Conservation (phyloP, 2,329 filamentous ascomycete genomes). For the Coniochaeta sp. region DNA sequence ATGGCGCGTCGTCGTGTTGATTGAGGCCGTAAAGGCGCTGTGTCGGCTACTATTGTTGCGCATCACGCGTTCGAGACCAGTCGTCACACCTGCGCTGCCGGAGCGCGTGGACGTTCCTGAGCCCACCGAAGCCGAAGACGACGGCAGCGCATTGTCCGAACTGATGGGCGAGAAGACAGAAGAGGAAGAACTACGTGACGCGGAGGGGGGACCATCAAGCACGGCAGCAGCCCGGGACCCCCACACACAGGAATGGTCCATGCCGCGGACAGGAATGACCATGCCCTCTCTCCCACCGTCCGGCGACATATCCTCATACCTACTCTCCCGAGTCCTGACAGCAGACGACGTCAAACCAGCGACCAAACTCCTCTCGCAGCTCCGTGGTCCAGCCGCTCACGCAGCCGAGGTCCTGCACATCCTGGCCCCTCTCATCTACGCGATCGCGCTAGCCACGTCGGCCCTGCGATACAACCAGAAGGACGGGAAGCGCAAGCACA, state of each 20-base stretch:
- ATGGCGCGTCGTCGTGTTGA: conserved; percentile 79
- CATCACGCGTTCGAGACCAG: conserved; percentile 73
- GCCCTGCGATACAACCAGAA: conserved; percentile 2
- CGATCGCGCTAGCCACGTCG: conserved; percentile 62
- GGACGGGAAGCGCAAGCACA: conserved; percentile 38
- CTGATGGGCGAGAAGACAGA: conserved; percentile 38
- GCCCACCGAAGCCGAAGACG: conserved; percentile 32
- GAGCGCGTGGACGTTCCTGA: conserved; percentile 73
- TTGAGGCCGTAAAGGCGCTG: conserved; percentile 81
- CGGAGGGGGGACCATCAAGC: conserved; percentile 3
- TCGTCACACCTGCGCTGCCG: conserved; percentile 77
- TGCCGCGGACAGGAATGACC: conserved; percentile 88
- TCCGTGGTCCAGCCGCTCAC: conserved; percentile 60
- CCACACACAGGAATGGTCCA: conserved; percentile 64
- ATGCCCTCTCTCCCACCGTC: conserved; percentile 77
- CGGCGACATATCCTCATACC: conserved; percentile 76
- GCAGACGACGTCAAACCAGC: conserved; percentile 96
- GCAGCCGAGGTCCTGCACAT: conserved; percentile 89
- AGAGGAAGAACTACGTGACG: conserved; percentile 44
- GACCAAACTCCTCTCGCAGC: conserved; percentile 72
- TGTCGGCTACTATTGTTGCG: conserved; percentile 75
- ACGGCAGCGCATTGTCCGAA: conserved; percentile 30
- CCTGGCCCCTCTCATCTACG: conserved; percentile 79
- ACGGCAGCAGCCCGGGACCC: conserved; percentile 13
- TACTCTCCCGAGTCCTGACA: conserved; percentile 83